Base-by-base conservation (phyloP, 345 rosid species). In the Kernera saxatilis region DNA sequence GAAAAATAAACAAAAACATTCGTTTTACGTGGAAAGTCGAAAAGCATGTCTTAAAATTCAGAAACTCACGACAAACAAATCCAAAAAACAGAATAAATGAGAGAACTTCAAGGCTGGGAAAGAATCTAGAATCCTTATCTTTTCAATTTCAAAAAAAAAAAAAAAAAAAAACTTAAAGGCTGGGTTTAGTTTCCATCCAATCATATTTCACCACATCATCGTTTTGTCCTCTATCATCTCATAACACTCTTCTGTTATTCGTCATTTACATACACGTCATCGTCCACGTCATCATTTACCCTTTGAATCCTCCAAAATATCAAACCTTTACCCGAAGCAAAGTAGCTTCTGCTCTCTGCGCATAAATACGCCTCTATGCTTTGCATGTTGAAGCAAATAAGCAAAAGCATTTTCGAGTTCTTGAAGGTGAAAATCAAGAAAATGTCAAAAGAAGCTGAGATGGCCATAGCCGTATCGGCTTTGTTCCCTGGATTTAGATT, bases 401-500 rank as follows among this genome's bases (percentile, higher is more conserved):
- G 23, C 49, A 65, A 73, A 73, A 66, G 35, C 52, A 35, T 40
- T 35, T 64, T 18, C 29, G 11, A 19, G 11, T 58, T 46, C 35
- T 39, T 12, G 12, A 73, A 2, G 17, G n/a, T n/a, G 15, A 4
- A 22, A 26, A 10, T 1, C 8, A 27, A 19, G 18, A 73, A 30
- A 61, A 73, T 78, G 70, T 84, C 85, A 1, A 70, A 66, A n/a
- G 97, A 91, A 85, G 86, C 88, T 45, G 87, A 83, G 81, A 72
- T 79, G 78, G 67, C 89, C 0, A 76, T 87, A 5, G 85, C 84
- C 25, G 85, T 89, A 19, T 77, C 94, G 29, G 79, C 90, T 3
- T 76, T 79, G 84, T 90, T 88, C 76, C 97, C 97, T 1, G 96
- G 97, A 10, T 93, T 93, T 48, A 82, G 85, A 54, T 93, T 90